A percentile compares a stretch with the other conserved stretches of the same genome.
These are phyloP conservation scores for Sclerotinia borealis DNA, from an alignment of 2,329 filamentous ascomycete species.

Conservation along the genomic window DNA sequence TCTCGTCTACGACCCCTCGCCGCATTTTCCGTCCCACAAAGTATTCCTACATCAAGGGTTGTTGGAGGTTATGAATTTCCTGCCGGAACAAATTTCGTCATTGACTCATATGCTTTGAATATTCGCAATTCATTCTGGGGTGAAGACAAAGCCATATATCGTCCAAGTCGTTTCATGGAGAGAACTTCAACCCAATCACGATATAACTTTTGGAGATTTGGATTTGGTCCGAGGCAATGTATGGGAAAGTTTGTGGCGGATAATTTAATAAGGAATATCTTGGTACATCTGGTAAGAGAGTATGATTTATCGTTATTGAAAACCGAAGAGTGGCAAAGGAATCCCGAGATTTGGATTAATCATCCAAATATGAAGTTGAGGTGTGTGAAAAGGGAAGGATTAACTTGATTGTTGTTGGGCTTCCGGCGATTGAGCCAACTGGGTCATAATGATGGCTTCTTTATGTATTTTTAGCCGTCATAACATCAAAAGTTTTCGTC, in stretches of 20 bases:
- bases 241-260: conserved; percentile 39
- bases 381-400: conserved; percentile 7
- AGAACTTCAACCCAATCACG: conserved; percentile 22
- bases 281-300: conserved; percentile 11
- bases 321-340: conserved; percentile 7
- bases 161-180: conserved; percentile 32
- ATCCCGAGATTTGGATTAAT: conserved; percentile 9
- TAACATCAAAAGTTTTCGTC: background rate
- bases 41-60: conserved; percentile 33
- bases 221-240: conserved; percentile 40
- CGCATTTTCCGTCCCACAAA: conserved; percentile 39
- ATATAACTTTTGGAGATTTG: conserved; percentile 41
- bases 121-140: conserved; percentile 37
- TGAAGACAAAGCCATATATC: conserved; percentile 32
- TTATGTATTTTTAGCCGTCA: background rate
- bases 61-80: conserved; percentile 36
- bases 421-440: background rate
- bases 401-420: background rate
- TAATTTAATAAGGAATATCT: conserved; percentile 28
- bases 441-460: background rate
- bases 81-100: conserved; percentile 36
- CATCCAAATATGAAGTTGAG: conserved; percentile 10
- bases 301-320: background rate
- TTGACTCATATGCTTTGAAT: conserved; percentile 41
- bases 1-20: conserved; percentile 16